phyloP scores from a whole-genome alignment of 2,329 filamentous ascomycete genomes.

The Cladosporium sp. region DNA sequence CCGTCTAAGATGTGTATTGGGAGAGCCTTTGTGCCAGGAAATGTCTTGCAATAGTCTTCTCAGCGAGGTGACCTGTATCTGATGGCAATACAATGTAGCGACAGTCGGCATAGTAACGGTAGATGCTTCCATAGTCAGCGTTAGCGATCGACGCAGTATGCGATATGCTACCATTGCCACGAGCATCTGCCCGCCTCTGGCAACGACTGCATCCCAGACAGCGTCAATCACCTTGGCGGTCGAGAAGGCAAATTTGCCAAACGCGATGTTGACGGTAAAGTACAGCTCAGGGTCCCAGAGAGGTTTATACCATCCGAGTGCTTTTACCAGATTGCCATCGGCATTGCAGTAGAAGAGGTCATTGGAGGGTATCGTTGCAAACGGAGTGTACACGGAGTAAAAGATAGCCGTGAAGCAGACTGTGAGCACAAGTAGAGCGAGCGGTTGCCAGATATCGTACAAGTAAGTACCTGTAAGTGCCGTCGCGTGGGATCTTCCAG shows the following conservation, averaged over 20 bases:
- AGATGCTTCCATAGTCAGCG: not conserved
- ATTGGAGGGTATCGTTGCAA: not conserved
- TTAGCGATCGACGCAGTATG: not conserved
- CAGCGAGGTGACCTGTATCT: not conserved
- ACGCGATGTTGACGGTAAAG: constrained; percentile 23
- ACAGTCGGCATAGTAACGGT: not conserved
- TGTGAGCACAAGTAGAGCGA: not conserved
- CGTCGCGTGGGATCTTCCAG: not conserved
- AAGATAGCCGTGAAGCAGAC: not conserved
- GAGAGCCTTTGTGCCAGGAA: not conserved
- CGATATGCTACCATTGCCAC: constrained; percentile 11
- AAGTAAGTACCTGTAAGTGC: not conserved
- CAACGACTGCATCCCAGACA: constrained; percentile 25
- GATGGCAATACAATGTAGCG: not conserved
- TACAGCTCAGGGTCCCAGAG: constrained; percentile 23
- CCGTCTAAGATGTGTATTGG: not conserved
- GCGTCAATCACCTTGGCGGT: constrained; percentile 26
- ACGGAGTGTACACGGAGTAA: not conserved
- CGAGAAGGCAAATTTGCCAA: constrained; percentile 21
- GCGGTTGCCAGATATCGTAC: not conserved
- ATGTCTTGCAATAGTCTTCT: not conserved
- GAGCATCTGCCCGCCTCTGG: constrained; percentile 23
- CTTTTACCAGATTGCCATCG: constrained; percentile 13
- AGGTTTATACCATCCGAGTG: not conserved
- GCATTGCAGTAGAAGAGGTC: constrained; percentile 14